A percentile compares a stretch with the other conserved stretches of the same genome.
Conservation (phyloP, 78 protist genomes). For the Planoprotostelium fungivorum region DNA sequence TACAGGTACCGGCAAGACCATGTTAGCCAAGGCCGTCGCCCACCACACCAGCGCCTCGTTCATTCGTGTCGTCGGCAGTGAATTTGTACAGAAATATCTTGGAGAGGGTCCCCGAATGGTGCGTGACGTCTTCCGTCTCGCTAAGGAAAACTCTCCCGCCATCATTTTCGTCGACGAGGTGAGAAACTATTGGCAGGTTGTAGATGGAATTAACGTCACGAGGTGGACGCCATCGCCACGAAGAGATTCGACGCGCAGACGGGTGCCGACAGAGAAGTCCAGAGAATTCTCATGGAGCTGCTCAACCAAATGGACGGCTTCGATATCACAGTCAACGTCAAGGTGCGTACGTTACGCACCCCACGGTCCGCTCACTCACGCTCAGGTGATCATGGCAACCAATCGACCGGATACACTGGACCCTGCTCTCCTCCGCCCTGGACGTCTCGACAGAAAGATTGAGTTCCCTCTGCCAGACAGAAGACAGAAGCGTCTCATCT, state of each 20-base stretch:
- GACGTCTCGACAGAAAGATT: conserved; percentile 94
- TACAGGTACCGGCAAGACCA: conserved; percentile 77
- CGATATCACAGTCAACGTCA: conserved; percentile 96
- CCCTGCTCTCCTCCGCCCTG: conserved; percentile 99
- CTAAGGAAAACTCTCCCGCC: conserved; percentile 98
- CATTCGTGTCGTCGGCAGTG: conserved; percentile 97
- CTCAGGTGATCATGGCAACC: conserved; percentile 99
- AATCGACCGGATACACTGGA: conserved; percentile 99
- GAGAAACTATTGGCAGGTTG: conserved; percentile 80
- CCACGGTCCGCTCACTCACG: background rate
- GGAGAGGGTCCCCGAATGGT: conserved; percentile 99
- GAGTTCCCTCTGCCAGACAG: conserved; percentile 99
- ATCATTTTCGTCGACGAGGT: conserved; percentile 99
- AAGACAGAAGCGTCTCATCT: conserved; percentile 97
- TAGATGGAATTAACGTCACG: background rate
- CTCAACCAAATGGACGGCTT: conserved; percentile 99
- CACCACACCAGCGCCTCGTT: conserved; percentile 99
- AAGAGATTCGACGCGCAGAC: conserved; percentile 98
- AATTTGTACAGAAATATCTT: conserved; percentile 99
- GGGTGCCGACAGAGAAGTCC: conserved; percentile 99
- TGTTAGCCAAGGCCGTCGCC: conserved; percentile 99
- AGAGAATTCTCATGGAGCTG: conserved; percentile 98
- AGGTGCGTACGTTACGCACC: conserved; percentile 60
- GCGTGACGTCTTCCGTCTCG: conserved; percentile 98
- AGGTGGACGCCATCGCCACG: conserved; percentile 84